Base-by-base conservation (phyloP, 2,329 filamentous ascomycete genomes). In the Ophiostoma ips region DNA sequence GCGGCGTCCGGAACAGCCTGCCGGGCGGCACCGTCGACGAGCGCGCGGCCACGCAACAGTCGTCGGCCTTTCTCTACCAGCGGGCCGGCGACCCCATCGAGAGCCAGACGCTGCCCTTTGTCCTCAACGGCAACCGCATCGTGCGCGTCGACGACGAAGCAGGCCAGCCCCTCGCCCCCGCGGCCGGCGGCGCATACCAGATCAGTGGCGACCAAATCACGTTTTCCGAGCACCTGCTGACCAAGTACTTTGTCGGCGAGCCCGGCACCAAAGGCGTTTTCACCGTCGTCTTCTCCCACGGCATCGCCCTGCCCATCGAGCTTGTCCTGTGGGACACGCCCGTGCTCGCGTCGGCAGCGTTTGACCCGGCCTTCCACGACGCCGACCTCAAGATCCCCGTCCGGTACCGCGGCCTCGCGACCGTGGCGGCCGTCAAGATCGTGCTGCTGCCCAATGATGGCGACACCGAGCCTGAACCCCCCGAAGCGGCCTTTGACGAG, bases 61-160 rank as follows among this genome's bases (percentile, higher is more conserved):
- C 68, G 21, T 75, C 71, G 0, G 76, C 77, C 0, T 76, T 71
- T 55, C 62, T 79, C 9, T 79, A 75, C 61, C 72, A 78, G 56
- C 66, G 70, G 54, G 64, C 66, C 7, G 72, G 73, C 19, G 65
- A 65, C 1, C 57, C 61, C 0, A 64, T 76, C 0, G 57, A 59
- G 0, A 68, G 67, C 30, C 62, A 70, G 48, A 68, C 61, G 0
- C 62, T 78, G 0, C 65, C 70, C 0, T 77, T 75, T 56, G 54
- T 69, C 7, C 66, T 79, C 49, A 77, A 79, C 54, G 73, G 72
- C 5, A 79, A 79, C 57, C 68, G 65, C 0, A 60, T 79, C 5
- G 56, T 58, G 6, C 65, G 64, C 1, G 64, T 75, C 16, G 61
- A 61, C 2, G n/a, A n/a, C n/a, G n/a, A n/a, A n/a, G n/a, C n/a